A percentile compares a stretch with the other conserved stretches of the same genome.
These are phyloP conservation scores for Talaromyces piceae DNA, from an alignment of 2,329 filamentous ascomycete species.

Conservation along the genomic window DNA sequence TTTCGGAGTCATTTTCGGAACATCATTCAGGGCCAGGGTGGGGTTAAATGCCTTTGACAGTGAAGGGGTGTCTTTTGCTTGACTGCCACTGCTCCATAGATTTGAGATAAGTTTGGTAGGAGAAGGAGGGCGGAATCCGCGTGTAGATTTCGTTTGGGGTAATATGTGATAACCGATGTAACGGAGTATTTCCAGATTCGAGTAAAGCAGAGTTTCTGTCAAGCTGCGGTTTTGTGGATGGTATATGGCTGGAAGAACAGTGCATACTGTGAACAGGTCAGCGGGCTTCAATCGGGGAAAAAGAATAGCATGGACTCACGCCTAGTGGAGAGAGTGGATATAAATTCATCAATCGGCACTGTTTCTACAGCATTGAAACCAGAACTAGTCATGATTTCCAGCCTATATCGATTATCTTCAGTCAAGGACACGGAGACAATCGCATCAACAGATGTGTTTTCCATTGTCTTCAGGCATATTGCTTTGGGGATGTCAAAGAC, in stretches of 20 bases:
- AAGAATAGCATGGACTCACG: constrained; percentile 43
- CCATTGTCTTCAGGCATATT: constrained; percentile 22
- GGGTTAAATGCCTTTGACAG: constrained; percentile 28
- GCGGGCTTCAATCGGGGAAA: constrained; percentile 12
- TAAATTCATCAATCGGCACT: constrained; percentile 62
- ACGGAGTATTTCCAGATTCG: constrained; percentile 69
- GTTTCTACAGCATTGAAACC: constrained; percentile 64
- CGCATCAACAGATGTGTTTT: constrained; percentile 32
- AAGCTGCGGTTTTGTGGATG: constrained; percentile 45
- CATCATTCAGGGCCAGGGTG: constrained; percentile 33
- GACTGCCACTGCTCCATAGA: constrained; percentile 60
- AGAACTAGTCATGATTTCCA: constrained; percentile 58
- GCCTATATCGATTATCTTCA: constrained; percentile 52
- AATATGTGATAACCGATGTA: constrained; percentile 58
- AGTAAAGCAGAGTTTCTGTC: constrained; percentile 62
- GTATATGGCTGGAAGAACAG: constrained; percentile 64
- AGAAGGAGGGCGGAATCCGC: constrained; percentile 68
- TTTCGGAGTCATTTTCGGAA: constrained; percentile 37
- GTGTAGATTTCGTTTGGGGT: constrained; percentile 51
- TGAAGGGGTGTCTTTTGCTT: constrained; percentile 27
- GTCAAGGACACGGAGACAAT: constrained; percentile 63
- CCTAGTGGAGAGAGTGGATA: constrained; percentile 66
- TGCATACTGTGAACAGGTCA: constrained; percentile 51
- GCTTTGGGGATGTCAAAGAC: constrained; percentile 30
- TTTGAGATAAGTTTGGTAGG: constrained; percentile 86